phyloP scores from a whole-genome alignment of 2,329 filamentous ascomycete species.

The Penicillium sp. region DNA sequence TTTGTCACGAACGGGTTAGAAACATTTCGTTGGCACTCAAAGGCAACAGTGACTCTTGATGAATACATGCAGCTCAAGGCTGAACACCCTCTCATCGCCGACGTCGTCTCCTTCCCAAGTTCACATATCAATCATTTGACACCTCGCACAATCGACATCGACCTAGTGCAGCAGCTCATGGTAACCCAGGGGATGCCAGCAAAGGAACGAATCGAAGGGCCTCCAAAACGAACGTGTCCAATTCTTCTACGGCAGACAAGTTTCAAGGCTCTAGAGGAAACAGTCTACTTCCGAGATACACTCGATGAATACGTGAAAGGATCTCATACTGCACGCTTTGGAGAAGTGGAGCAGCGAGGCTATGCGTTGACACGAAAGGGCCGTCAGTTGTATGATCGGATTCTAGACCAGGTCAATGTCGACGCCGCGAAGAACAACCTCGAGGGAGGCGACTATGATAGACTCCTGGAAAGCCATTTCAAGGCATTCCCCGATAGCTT shows the following conservation, averaged over 20 bases:
- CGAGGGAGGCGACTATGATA: conserved; percentile 21
- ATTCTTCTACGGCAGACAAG: conserved; percentile 62
- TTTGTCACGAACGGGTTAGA: conserved; percentile 55
- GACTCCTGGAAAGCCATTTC: conserved; percentile 41
- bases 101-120: conserved; percentile 52
- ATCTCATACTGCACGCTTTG: conserved; percentile 58
- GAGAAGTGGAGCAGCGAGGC: conserved; percentile 61
- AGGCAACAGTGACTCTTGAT: conserved; percentile 47
- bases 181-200: conserved; percentile 46
- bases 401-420: conserved; percentile 41
- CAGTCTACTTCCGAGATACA: conserved; percentile 48
- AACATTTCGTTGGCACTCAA: conserved; percentile 57
- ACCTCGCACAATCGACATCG: conserved; percentile 58
- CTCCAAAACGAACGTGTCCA: conserved; percentile 51
- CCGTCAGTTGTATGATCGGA: conserved; percentile 54
- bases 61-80: conserved; percentile 52
- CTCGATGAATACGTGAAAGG: conserved; percentile 37
- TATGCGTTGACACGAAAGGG: conserved; percentile 57
- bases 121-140: conserved; percentile 63
- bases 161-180: conserved; percentile 54
- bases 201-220: conserved; percentile 61
- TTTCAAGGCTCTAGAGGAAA: conserved; percentile 59
- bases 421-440: conserved; percentile 18
- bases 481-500: conserved; percentile 52
- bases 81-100: conserved; percentile 57